Base-by-base conservation (phyloP, 495 filamentous ascomycete genomes). In the Podospora tetraspora region DNA sequence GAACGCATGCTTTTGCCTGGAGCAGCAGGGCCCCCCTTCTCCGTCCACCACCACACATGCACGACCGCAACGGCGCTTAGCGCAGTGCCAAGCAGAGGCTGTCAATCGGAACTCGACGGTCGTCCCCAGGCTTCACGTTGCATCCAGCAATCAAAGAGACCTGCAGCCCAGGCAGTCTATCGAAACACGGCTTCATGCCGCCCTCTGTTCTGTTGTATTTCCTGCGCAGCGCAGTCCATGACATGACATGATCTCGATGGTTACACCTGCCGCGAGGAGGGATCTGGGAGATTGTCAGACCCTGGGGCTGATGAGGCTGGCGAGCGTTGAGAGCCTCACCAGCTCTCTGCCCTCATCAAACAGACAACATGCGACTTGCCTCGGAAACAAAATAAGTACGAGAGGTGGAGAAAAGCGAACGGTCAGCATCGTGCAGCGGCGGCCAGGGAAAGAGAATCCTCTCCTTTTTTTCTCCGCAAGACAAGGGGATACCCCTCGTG, bases 31-130 rank as follows among this genome's bases (percentile, higher is more conserved):
- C 43, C 43, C n/a, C 43, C 43, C 37, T 6, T 16, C 43, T 52
- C 43, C 43, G 43, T 52, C 43, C 16, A 34, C 11, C 32, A 34
- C 32, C 32, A 34, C 32, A 34, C 32, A 52, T 52, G 43, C 43
- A 68, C 74, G 74, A 74, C 70, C 72, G 68, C 68, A 75, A 75
- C 72, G 73, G 71, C 73, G 73, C 72, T 64, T 70, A 72, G 72
- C 66, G 69, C 59, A 27, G 2, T 34, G 16, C 43, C 23, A 43
- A 25, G 27, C 62, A 12, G 24, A 62, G 62, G 64, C 52, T 63
- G 58, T 43, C 21, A 61, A 72, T 70, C 73, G 61, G 71, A 57
- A 25, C 16, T 43, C 63, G 10, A 62, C 57, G 37, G 32, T 34
- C 67, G 43, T 27, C 24, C 59, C 59, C 12, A 57, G 56, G 23